Evolutionary conservation across 192 early-diverging fungal species (phyloP).

Genomic region (Entomortierella lignicola): DNA sequence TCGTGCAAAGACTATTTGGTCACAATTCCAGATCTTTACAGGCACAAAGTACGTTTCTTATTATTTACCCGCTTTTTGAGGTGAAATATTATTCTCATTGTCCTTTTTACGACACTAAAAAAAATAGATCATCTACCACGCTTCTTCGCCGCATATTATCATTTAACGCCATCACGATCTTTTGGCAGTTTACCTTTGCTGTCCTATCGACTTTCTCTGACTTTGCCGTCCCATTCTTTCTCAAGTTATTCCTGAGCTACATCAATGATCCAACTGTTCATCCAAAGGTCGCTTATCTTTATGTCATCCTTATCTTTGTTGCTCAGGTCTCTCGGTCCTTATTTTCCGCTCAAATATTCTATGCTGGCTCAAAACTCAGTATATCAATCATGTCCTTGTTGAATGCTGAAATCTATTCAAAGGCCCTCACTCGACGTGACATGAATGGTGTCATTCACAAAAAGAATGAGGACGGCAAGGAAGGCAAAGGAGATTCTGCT

Average conservation of each 20-base stretch:
- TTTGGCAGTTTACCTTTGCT: constrained; percentile 70
- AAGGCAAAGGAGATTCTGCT: constrained; percentile 38
- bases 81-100: too few species aligned
- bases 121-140: constrained; percentile 8
- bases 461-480: constrained; percentile 34
- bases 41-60: constrained; percentile 12
- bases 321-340: constrained; percentile 51
- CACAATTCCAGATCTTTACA: constrained; percentile 53
- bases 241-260: constrained; percentile 65
- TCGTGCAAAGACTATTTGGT: constrained; percentile 49
- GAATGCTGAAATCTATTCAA: constrained; percentile 73
- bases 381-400: constrained; percentile 62
- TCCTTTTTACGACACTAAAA: too few species aligned
- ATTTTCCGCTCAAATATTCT: constrained; percentile 56
- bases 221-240: constrained; percentile 66
- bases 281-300: constrained; percentile 51
- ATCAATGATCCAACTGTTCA: constrained; percentile 63
- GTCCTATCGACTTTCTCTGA: constrained; percentile 67
- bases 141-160: constrained; percentile 36
- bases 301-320: constrained; percentile 55
- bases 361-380: constrained; percentile 60
- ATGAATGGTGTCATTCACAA: constrained; percentile 55
- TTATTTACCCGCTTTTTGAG: too few species aligned
- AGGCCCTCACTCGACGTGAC: constrained; percentile 66
- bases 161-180: constrained; percentile 46